Evolutionary conservation across 306 rosid species (phyloP).

Genomic region (Quercus aquifolioides): DNA sequence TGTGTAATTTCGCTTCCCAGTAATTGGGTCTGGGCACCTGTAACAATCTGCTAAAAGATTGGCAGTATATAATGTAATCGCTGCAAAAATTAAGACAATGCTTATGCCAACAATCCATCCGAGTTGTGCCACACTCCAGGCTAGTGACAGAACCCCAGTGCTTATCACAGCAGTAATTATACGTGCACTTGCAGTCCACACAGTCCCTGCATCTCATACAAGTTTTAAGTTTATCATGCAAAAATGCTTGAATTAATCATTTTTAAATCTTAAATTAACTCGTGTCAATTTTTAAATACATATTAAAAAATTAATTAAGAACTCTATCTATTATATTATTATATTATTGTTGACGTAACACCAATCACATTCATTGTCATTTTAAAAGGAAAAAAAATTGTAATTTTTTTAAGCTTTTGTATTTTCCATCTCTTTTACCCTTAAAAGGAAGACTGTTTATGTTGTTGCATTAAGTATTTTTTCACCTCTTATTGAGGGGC

Average conservation of each 20-base stretch:
- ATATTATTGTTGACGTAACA: neutral
- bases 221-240: too few relatives aligned
- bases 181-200: slow-evolving; percentile 38
- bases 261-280: neutral
- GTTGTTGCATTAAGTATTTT: too few relatives aligned
- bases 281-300: neutral
- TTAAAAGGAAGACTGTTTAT: too few relatives aligned
- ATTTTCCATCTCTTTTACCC: neutral
- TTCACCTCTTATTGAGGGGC: too few relatives aligned
- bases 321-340: neutral
- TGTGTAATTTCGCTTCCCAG: slow-evolving; percentile 34
- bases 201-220: slow-evolving; percentile 24
- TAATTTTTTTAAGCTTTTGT: neutral
- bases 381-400: neutral
- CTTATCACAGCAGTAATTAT: slow-evolving; percentile 42
- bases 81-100: slow-evolving; percentile 18
- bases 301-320: neutral
- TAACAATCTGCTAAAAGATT: slow-evolving; percentile 45
- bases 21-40: slow-evolving; percentile 30
- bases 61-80: slow-evolving; percentile 26
- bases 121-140: slow-evolving; percentile 38
- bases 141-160: slow-evolving; percentile 34
- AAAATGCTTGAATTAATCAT: too few relatives aligned
- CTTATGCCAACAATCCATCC: slow-evolving; percentile 30
- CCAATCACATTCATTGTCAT: neutral